Base-by-base conservation (phyloP, 1,284 basidiomycete species). In the Puccinia polysora region DNA sequence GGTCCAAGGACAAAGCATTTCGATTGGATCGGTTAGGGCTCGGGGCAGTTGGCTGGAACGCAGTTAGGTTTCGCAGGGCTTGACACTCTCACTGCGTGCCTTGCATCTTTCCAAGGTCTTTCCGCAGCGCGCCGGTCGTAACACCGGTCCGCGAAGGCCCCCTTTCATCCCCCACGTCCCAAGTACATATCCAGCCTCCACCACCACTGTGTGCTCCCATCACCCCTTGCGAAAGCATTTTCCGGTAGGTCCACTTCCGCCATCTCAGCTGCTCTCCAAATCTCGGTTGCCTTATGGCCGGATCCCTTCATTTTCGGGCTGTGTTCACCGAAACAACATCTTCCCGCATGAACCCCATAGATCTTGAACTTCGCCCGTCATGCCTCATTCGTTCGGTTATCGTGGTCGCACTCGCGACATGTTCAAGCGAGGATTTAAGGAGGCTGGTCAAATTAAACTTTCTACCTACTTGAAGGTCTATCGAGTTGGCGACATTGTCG, bases 301-400 rank as follows among this genome's bases (percentile, higher is more conserved):
- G 56, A 38, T 59, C 56, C 20, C 34, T 58, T 38, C 18, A 55
- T 6, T 50, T n/a, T n/a, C 28, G 36, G 20, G 1, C 32, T 14
- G 1, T 20, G 56, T 40, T 59, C 20, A 25, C 36, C 32, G 15
- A 38, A 34, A 20, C 25, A 1, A 32, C 15, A 2, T 23, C 23
- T 47, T 63, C 5, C 40, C 32, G 20, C 52, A 15, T 58, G 32
- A 32, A 40, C 43, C 65, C 18, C 18, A 20, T 34, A 34, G 56
- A 20, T 68, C n/a, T n/a, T n/a, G 30, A 58, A 32, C 47, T n/a
- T 53, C 75, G 83, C 80, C 85, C 87, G 88, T 87, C 81, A 97
- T 97, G 94, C 93, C 95, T 85, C 91, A 97, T 91, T 97, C 94
- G 50, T 97, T 89, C 86, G 95, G 95, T 92, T 91, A 95, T 86